A percentile compares a stretch with the other conserved stretches of the same genome.
These are phyloP conservation scores for Aspergillus conjunctus DNA, from an alignment of 495 filamentous ascomycete species.

Conservation along the genomic window DNA sequence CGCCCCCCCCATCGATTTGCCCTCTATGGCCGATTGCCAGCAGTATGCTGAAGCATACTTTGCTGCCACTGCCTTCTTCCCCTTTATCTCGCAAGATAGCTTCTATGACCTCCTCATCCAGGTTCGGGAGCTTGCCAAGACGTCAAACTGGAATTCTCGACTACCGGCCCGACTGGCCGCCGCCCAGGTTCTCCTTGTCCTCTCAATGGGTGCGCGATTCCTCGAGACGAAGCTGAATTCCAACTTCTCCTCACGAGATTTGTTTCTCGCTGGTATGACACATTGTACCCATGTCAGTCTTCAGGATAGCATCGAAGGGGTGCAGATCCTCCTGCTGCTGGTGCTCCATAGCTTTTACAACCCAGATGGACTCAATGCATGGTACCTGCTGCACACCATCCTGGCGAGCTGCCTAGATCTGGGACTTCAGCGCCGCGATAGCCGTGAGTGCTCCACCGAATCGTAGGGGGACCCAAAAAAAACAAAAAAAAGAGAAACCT, in stretches of 20 bases:
- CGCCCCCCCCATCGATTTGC: background rate
- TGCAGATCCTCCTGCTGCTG: background rate
- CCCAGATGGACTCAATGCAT: background rate
- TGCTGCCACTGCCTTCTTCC: background rate
- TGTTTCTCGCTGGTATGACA: background rate
- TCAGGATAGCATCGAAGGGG: background rate
- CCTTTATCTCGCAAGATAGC: background rate
- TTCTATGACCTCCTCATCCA: background rate
- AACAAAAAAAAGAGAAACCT: background rate
- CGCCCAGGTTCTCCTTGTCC: background rate
- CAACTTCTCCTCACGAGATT: background rate
- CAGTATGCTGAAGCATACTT: slow-evolving; percentile 5
- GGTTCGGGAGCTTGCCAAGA: background rate
- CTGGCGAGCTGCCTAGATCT: slow-evolving; percentile 5
- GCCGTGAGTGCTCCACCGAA: background rate
- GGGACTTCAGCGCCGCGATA: slow-evolving; percentile 1
- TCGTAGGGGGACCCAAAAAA: background rate
- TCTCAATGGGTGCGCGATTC: background rate
- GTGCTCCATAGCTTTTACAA: slow-evolving; percentile 2
- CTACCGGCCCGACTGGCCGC: background rate
- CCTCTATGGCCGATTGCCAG: background rate
- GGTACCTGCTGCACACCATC: slow-evolving; percentile 1
- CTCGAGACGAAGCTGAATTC: slow-evolving; percentile 1
- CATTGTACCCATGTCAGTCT: background rate
- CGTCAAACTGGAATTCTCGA: background rate